Evolutionary conservation across 2,329 filamentous ascomycete genomes (phyloP).

Genomic region (Chrysoporthe cubensis): DNA sequence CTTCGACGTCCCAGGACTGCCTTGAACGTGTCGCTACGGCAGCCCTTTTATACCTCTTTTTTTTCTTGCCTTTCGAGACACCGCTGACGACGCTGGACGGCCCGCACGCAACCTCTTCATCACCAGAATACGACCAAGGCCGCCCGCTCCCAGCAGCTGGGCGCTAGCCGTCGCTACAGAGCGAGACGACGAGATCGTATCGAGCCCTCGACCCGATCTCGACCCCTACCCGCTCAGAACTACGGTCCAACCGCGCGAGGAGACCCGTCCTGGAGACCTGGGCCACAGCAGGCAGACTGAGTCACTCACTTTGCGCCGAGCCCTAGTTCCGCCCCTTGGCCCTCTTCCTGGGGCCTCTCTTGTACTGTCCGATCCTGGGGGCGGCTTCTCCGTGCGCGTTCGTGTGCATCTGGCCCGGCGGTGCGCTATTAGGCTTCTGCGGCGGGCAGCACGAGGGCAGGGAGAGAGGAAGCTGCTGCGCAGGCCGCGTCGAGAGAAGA

Average conservation of each 20-base stretch:
- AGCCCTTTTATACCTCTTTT: not conserved
- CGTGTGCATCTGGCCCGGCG: conserved; percentile 13
- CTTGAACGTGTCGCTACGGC: conserved; percentile 18
- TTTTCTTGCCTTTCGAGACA: conserved; percentile 11
- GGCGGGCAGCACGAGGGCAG: conserved; percentile 24
- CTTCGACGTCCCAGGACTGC: conserved; percentile 22
- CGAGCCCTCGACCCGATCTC: conserved; percentile 10
- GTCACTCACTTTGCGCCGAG: conserved; percentile 7
- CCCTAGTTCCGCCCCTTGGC: conserved; percentile 1
- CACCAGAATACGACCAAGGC: not conserved
- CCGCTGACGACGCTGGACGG: conserved; percentile 28
- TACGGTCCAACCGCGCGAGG: too few species aligned
- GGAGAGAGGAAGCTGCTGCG: conserved; percentile 7
- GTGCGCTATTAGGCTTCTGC: conserved; percentile 22
- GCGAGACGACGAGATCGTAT: conserved; percentile 7
- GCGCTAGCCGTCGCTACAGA: conserved; percentile 18
- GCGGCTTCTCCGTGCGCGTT: conserved; percentile 9
- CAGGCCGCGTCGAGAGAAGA: conserved; percentile 12
- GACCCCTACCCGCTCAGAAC: not conserved
- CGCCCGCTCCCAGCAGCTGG: conserved; percentile 11
- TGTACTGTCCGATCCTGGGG: not conserved
- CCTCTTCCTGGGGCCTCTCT: not conserved
- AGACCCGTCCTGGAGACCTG: not conserved
- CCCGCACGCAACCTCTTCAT: conserved; percentile 15
- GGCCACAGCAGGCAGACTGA: not conserved